Base-by-base conservation (phyloP, 1,284 basidiomycete genomes). In the Sanguinoderma infundibulare region DNA sequence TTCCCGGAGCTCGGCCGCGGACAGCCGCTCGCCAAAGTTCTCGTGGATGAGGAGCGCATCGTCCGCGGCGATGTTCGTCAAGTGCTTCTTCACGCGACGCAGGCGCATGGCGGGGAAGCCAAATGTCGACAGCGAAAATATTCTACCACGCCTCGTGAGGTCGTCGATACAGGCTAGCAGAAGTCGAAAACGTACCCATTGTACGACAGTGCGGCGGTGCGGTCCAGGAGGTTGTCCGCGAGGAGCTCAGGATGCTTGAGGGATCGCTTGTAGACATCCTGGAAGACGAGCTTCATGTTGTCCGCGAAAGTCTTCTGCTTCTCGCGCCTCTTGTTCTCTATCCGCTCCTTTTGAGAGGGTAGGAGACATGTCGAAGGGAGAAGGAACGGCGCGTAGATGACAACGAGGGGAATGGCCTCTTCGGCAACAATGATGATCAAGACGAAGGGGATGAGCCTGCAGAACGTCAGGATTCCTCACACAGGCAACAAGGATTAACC, bases 351-450 rank as follows among this genome's bases (percentile, higher is more conserved):
- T 77, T 96, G 94, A 28, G 89, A 89, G 0, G 94, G 92, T n/a
- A 96, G 81, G 60, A 95, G 83, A 71, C 93, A 95, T 2, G 94
- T 95, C 3, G 92, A 95, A 0, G 94, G 94, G 34, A 96, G 85
- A 77, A 95, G 83, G 70, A 84, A 86, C 1, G 94, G 94, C n/a
- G 87, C 89, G 72, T 93, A 96, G 65, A 96, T 85, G 32, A 93
- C 93, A 62, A 95, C 85, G 61, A 96, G 81, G 10, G 94, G 94
- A 61, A 96, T 85, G 47, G 92, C 75, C 74, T 96, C 94, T 73
- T 96, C 94, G 3, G 93, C 77, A 22, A 94, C 77, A 32, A 93
- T 73, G 42, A 94, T 81, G 60, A 94, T 88, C 65, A 92, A 71
- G 12, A 94, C 71, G 77, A 96, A 96, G 0, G 94, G 92, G 1